phyloP scores from a whole-genome alignment of 2,329 filamentous ascomycete species.

The Alternaria triticina region DNA sequence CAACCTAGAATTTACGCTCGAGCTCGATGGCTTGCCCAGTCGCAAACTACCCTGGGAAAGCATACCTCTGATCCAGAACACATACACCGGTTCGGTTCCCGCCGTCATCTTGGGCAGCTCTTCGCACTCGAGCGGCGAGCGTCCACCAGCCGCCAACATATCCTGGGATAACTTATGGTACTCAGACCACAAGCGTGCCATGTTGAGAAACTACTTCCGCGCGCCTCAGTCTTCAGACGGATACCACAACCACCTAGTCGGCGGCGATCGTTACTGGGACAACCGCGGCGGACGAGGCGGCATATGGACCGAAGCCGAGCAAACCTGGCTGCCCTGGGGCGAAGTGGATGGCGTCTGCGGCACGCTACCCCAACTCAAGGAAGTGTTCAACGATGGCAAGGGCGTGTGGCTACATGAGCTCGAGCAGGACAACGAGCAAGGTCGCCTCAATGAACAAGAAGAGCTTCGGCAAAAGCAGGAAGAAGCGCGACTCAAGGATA shows the following conservation, averaged over 20 bases:
- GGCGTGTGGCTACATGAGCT: conserved; percentile 49
- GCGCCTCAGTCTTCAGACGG: conserved; percentile 51
- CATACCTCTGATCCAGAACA: conserved; percentile 56
- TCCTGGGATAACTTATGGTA: conserved; percentile 59
- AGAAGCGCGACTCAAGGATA: conserved; percentile 16
- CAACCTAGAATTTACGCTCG: conserved; percentile 28
- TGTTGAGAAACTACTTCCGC: conserved; percentile 58
- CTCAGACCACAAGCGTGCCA: conserved; percentile 54
- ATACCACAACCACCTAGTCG: conserved; percentile 53
- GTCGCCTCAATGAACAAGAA: conserved; percentile 18
- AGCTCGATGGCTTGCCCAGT: conserved; percentile 53
- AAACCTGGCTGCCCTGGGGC: conserved; percentile 56
- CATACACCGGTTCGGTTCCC: conserved; percentile 56
- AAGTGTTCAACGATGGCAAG: conserved; percentile 56
- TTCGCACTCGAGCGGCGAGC: conserved; percentile 33
- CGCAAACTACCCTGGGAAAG: conserved; percentile 52
- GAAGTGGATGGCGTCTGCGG: conserved; percentile 52
- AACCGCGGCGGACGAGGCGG: conserved; percentile 60
- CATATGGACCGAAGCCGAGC: conserved; percentile 59
- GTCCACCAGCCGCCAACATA: conserved; percentile 24
- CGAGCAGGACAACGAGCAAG: conserved; percentile 24
- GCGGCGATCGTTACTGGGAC: conserved; percentile 58
- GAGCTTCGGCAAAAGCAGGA: conserved; percentile 18
- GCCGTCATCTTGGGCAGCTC: conserved; percentile 48
- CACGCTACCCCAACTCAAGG: conserved; percentile 46